Conservation (phyloP, 2,329 filamentous ascomycete genomes). For the Xylaria hypoxylon region DNA sequence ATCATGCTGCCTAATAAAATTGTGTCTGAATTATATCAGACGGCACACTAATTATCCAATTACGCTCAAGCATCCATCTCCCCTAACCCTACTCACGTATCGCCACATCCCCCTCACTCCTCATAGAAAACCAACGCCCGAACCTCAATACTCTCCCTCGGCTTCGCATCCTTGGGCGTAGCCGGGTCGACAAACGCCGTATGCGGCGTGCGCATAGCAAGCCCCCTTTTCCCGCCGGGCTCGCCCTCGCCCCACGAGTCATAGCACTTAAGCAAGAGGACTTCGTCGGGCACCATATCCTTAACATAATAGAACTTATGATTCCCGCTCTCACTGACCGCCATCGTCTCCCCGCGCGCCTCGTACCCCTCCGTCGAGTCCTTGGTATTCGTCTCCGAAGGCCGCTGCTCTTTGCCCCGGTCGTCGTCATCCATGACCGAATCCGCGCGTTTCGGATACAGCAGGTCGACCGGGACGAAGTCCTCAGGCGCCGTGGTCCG, state of each 20-base stretch:
- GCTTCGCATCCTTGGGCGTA: conserved; percentile 60
- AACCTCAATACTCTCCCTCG: conserved; percentile 72
- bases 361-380: conserved; percentile 70
- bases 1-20: too few relatives aligned
- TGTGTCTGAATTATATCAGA: too few relatives aligned
- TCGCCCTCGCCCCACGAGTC: conserved; percentile 59
- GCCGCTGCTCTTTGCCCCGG: conserved; percentile 64
- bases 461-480: conserved; percentile 69
- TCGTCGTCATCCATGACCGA: conserved; percentile 61
- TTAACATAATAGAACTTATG: conserved; percentile 75
- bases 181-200: conserved; percentile 67
- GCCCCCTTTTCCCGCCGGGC: conserved; percentile 50
- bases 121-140: conserved; percentile 72
- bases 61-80: background rate
- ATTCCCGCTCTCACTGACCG: conserved; percentile 65
- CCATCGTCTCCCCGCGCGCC: conserved; percentile 70
- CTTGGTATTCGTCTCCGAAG: conserved; percentile 59
- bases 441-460: conserved; percentile 64
- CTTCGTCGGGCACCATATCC: conserved; percentile 71
- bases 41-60: background rate
- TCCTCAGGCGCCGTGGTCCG: conserved; percentile 67
- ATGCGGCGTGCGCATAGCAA: conserved; percentile 63
- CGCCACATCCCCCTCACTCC: conserved; percentile 1
- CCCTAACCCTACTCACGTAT: too few relatives aligned
- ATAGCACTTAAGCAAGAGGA: conserved; percentile 64